A percentile compares a stretch with the other conserved stretches of the same genome.
Conservation (phyloP, 228 moss, liverwort and hornwort species). For the Sphagnum magellanicum region DNA sequence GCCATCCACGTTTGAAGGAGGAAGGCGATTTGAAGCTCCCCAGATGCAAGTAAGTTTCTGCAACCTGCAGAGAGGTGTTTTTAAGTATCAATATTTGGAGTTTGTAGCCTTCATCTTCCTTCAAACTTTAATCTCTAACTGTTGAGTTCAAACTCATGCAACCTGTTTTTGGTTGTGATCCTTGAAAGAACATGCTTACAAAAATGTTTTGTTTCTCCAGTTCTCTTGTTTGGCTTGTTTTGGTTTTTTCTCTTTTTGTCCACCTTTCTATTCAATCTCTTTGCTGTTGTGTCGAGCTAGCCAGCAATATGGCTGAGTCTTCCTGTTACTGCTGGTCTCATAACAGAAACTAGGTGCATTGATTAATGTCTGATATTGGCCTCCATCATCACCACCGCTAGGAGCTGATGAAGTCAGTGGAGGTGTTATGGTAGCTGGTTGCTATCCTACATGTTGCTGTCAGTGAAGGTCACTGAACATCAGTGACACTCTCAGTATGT, state of each 20-base stretch:
- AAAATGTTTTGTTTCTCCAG: not conserved
- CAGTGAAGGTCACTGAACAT: no score
- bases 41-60: slow-evolving; percentile 1
- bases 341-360: no score
- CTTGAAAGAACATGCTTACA: not conserved
- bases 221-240: not conserved
- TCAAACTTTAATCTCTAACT: not conserved
- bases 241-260: not conserved
- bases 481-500: no score
- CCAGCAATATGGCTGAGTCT: no score
- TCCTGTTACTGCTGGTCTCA: no score
- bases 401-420: no score
- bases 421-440: no score
- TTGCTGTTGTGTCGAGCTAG: no score
- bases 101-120: not conserved
- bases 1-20: not conserved
- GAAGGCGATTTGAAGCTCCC: not conserved
- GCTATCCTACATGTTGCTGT: no score
- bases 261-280: not conserved
- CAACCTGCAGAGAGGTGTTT: not conserved
- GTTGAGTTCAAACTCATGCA: not conserved
- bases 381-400: no score
- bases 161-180: not conserved
- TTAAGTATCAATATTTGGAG: not conserved
- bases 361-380: no score